Conservation (phyloP, 2,329 filamentous ascomycete genomes). For the Monilinia laxa region DNA sequence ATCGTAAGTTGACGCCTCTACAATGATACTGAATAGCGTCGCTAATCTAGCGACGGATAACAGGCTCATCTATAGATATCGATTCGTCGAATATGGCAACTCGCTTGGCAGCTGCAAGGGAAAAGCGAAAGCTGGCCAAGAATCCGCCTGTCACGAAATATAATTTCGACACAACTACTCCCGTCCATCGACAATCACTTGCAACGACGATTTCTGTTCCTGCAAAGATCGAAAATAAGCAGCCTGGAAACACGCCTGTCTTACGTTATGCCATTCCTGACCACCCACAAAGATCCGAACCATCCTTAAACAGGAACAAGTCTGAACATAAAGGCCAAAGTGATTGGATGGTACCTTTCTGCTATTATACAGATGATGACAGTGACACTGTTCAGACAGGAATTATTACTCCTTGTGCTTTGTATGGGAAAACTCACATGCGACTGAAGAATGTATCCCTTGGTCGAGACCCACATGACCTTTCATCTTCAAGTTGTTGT, state of each 20-base stretch:
- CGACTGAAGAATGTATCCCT: slow-evolving; percentile 42
- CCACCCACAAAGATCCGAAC: slow-evolving; percentile 13
- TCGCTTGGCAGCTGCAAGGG: not conserved
- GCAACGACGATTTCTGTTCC: slow-evolving; percentile 1
- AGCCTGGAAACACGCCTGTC: not conserved
- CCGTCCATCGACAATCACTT: slow-evolving; percentile 20
- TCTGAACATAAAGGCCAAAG: slow-evolving; percentile 18
- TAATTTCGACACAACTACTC: slow-evolving; percentile 18
- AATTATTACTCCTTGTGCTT: slow-evolving; percentile 43
- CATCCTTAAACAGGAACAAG: slow-evolving; percentile 14
- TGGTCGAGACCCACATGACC: slow-evolving; percentile 45
- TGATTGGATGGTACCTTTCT: slow-evolving; percentile 44
- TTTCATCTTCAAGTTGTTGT: slow-evolving; percentile 38
- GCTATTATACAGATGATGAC: slow-evolving; percentile 39
- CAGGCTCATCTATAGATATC: slow-evolving; percentile 18
- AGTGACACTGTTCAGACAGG: slow-evolving; percentile 37
- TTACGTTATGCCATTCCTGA: slow-evolving; percentile 14
- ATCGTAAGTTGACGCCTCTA: slow-evolving; percentile 24
- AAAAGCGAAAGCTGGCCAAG: slow-evolving; percentile 14
- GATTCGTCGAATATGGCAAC: not conserved
- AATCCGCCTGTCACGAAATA: slow-evolving; percentile 13
- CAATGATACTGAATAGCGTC: not conserved
- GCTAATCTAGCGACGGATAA: not conserved
- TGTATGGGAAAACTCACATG: slow-evolving; percentile 47
- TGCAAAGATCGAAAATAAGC: slow-evolving; percentile 1